Base-by-base conservation (phyloP, 306 rosid species). In the Lathyrus oleraceus region DNA sequence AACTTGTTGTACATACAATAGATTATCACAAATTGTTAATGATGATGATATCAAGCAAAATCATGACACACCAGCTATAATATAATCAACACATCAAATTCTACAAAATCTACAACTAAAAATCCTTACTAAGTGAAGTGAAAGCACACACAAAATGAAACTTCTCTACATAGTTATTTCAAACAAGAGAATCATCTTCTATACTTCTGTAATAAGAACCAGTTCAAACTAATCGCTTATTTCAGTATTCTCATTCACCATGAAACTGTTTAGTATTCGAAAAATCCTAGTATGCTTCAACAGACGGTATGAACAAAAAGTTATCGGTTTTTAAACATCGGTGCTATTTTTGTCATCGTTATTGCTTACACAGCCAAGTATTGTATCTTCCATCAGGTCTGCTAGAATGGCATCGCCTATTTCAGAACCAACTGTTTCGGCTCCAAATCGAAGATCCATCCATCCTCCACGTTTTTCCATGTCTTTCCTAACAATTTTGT, bases 401-500 rank as follows among this genome's bases (percentile, higher is more conserved):
- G 77, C 84, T 35, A 95, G 88, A 74, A 95, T 95, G 68, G 78
- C 84, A 44, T 95, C 91, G n/a, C 89, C 73, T 67, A 88, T 81
- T 65, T 95, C 97, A 45, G 61, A 71, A 64, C 92, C 85, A 35
- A 91, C 76, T 17, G 81, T 68, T 77, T 91, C 97, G 1, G 87
- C 81, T 53, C 85, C 97, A 23, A 80, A 79, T 15, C 76, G 85
- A 42, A 82, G 85, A 77, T 95, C 90, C 92, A 89, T 79, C 99
- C 99, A 95, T 4, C 81, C 35, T 61, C 84, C 76, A 40, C 72
- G 64, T 86, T 84, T 87, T 67, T 72, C 82, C 92, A 95, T 82
- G 78, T 95, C 97, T 79, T 91, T 91, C 53, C 77, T 58, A 54
- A 95, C 86, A 67, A 91, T 87, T 78, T 95, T 95, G 72, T 95